Evolutionary conservation across 331 rosid species (phyloP).

Genomic region (Saraca asoca): DNA sequence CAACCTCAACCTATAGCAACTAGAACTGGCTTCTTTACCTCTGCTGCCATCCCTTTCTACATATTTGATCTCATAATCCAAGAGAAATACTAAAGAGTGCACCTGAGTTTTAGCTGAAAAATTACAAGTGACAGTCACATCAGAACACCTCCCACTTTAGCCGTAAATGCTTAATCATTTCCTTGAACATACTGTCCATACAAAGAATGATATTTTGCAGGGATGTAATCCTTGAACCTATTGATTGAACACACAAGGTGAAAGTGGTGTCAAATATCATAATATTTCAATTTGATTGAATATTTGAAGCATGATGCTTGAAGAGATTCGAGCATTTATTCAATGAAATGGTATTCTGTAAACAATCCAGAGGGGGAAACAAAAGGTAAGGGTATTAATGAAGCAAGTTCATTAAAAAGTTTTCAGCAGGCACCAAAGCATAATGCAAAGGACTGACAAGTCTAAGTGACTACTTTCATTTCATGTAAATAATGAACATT

Average conservation of each 20-base stretch:
- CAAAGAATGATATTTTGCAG: conserved; percentile 77
- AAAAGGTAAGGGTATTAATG: background rate
- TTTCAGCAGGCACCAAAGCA: conserved; percentile 11
- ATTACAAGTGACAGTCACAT: conserved; percentile 2
- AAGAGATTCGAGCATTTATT: background rate
- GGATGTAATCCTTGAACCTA: conserved; percentile 92
- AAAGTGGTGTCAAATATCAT: conserved; percentile 29
- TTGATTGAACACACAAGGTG: conserved; percentile 30
- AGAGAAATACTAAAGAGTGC: conserved; percentile 23
- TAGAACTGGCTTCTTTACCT: background rate
- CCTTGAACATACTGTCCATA: conserved; percentile 64
- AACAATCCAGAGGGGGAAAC: background rate
- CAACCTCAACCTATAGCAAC: conserved; percentile 12
- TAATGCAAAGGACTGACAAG: conserved; percentile 22
- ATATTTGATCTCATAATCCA: conserved; percentile 26
- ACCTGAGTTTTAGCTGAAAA: conserved; percentile 36
- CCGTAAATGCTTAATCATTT: conserved; percentile 26
- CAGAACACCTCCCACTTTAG: conserved; percentile 28
- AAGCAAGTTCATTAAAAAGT: background rate
- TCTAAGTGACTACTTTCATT: conserved; percentile 12
- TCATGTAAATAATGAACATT: background rate
- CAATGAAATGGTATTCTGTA: background rate
- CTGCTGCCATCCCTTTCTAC: conserved; percentile 11
- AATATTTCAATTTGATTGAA: conserved; percentile 26
- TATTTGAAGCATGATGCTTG: conserved; percentile 6